These are phyloP conservation scores for Irpex rosettiformis DNA, from an alignment of 1,284 basidiomycete species.

Conservation along the genomic window DNA sequence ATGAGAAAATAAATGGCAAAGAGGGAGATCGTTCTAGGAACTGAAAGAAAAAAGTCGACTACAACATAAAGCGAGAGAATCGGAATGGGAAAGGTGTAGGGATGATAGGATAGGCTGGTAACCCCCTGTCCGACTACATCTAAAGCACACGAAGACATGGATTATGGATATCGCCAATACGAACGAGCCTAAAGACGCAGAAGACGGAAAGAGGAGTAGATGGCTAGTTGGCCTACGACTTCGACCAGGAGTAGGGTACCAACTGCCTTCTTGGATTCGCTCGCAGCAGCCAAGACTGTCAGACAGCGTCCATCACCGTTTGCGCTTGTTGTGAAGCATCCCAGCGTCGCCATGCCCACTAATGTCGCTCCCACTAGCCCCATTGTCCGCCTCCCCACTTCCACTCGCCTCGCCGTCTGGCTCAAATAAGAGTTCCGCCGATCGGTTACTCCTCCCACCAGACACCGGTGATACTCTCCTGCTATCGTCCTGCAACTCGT, in stretches of 20 bases:
- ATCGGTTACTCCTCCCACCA: slow-evolving; percentile 15
- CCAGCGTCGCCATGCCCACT: slow-evolving; percentile 21
- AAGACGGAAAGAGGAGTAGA: neutral
- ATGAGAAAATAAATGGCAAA: neutral
- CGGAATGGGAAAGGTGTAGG: neutral
- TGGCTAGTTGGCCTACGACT: too few relatives aligned
- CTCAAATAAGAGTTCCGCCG: slow-evolving; percentile 21
- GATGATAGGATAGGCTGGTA: neutral
- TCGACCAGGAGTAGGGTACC: too few relatives aligned
- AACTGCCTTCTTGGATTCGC: neutral
- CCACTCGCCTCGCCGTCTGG: slow-evolving; percentile 21
- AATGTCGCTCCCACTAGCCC: slow-evolving; percentile 16
- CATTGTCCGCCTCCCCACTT: slow-evolving; percentile 25
- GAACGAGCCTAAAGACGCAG: neutral
- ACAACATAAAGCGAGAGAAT: neutral
- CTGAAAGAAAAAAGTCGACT: neutral
- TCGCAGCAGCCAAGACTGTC: neutral
- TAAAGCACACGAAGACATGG: neutral
- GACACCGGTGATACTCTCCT: slow-evolving; percentile 20
- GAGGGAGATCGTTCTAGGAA: neutral
- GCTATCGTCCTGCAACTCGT: slow-evolving; percentile 15
- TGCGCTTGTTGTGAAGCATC: slow-evolving; percentile 28
- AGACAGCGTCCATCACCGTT: slow-evolving; percentile 22
- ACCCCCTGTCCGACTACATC: neutral
- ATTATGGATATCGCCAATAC: neutral